These are phyloP conservation scores for Sphaerulina vaccinii DNA, from an alignment of 2,329 filamentous ascomycete genomes.

Conservation along the genomic window DNA sequence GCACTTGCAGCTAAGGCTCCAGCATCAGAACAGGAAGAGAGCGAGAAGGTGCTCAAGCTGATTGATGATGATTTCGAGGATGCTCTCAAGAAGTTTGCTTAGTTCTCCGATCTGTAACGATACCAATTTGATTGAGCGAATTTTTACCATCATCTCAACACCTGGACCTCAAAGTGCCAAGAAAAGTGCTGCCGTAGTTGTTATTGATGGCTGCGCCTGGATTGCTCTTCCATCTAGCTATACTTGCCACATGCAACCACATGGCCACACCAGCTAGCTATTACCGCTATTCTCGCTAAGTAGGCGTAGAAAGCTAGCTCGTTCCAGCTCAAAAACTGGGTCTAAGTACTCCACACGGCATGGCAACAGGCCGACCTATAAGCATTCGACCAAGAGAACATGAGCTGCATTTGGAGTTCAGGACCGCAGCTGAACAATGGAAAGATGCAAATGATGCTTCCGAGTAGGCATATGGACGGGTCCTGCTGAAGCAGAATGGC, in stretches of 20 bases:
- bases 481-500: too few relatives aligned
- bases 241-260: not conserved
- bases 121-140: not conserved
- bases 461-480: too few relatives aligned
- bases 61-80: conserved; percentile 27
- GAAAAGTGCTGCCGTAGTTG: too few relatives aligned
- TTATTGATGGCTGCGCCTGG: not conserved
- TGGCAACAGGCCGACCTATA: not conserved
- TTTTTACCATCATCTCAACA: too few relatives aligned
- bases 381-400: not conserved
- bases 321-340: not conserved
- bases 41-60: conserved; percentile 17
- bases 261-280: too few relatives aligned
- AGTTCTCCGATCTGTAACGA: not conserved
- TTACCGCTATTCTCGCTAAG: not conserved
- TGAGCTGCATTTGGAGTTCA: not conserved
- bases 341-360: not conserved
- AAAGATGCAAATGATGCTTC: too few relatives aligned
- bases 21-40: conserved; percentile 12
- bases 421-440: not conserved
- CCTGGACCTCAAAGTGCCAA: too few relatives aligned
- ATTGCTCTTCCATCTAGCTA: not conserved
- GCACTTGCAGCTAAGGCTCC: conserved; percentile 24
- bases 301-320: not conserved
- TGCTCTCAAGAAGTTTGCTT: conserved; percentile 24